Conservation (phyloP, 1,284 basidiomycete genomes). For the Cystobasidium slooffiae region DNA sequence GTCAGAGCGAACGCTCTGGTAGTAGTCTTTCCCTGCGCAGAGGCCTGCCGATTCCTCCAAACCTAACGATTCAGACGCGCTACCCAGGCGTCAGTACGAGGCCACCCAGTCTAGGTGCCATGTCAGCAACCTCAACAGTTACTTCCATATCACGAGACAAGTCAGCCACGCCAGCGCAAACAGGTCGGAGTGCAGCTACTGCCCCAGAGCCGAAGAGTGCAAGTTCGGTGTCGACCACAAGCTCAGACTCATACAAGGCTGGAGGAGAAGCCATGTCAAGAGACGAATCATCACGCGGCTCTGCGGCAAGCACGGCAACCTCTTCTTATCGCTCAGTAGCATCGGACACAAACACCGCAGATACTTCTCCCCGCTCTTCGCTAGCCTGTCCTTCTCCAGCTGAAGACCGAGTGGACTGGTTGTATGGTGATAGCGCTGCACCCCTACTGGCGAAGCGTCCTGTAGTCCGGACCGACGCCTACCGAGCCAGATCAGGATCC, state of each 20-base stretch:
- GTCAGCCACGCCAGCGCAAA: conserved; percentile 17
- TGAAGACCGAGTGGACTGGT: conserved; percentile 35
- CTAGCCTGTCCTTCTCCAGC: conserved; percentile 28
- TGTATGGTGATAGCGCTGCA: background rate
- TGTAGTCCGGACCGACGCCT: conserved; percentile 4
- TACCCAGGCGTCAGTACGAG: background rate
- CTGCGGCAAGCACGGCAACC: conserved; percentile 37
- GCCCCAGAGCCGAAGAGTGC: background rate
- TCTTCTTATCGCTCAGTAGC: conserved; percentile 35
- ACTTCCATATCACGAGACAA: conserved; percentile 32
- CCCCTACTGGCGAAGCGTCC: background rate
- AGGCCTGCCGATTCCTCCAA: conserved; percentile 37
- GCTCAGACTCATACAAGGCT: conserved; percentile 18
- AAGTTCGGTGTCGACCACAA: conserved; percentile 19
- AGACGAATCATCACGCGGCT: conserved; percentile 36
- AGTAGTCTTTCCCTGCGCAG: conserved; percentile 37
- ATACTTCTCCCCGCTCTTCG: conserved; percentile 38
- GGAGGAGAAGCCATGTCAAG: conserved; percentile 43
- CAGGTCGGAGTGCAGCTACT: background rate
- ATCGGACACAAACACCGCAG: conserved; percentile 34
- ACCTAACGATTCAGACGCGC: conserved; percentile 25
- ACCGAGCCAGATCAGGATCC: conserved; percentile 34
- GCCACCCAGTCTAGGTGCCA: conserved; percentile 23
- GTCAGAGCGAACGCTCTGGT: conserved; percentile 1
- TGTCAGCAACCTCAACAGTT: conserved; percentile 35